phyloP scores from a whole-genome alignment of 345 rosid genomes.

The Eucalyptus microcorys region DNA sequence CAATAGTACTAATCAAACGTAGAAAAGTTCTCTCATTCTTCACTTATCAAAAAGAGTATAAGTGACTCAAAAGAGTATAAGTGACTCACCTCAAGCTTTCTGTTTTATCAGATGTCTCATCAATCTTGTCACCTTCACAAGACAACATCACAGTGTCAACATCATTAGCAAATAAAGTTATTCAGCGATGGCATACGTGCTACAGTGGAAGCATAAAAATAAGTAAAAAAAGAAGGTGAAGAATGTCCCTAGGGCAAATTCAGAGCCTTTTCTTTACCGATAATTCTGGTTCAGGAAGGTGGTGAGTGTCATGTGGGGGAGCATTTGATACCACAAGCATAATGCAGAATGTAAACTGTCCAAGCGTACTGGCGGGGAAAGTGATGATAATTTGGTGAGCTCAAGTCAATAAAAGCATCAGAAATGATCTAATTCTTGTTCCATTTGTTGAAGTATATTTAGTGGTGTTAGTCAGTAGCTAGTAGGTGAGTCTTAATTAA shows the following conservation, averaged over 20 bases:
- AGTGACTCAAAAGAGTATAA: not conserved
- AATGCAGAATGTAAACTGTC: not conserved
- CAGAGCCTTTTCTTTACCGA: not conserved
- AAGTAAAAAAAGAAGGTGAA: no score
- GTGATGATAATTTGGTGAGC: not conserved
- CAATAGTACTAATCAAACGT: not conserved
- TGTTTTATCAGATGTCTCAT: slow-evolving; percentile 23
- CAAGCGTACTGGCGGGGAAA: not conserved
- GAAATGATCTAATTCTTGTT: not conserved
- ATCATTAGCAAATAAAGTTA: not conserved
- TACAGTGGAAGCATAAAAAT: not conserved
- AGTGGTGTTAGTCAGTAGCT: not conserved
- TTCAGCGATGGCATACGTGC: not conserved
- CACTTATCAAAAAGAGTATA: not conserved
- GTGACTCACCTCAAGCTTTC: slow-evolving; percentile 22
- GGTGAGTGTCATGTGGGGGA: not conserved
- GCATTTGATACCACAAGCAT: not conserved
- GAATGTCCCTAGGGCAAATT: not conserved
- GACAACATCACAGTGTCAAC: not conserved
- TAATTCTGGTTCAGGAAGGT: not conserved
- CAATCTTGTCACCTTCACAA: slow-evolving; percentile 29
- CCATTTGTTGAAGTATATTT: not conserved
- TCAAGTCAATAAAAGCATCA: not conserved
- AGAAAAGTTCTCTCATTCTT: not conserved
- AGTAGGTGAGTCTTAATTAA: not conserved